phyloP scores from a whole-genome alignment of 2,329 filamentous ascomycete genomes.

The Scortechinia acanthostroma region DNA sequence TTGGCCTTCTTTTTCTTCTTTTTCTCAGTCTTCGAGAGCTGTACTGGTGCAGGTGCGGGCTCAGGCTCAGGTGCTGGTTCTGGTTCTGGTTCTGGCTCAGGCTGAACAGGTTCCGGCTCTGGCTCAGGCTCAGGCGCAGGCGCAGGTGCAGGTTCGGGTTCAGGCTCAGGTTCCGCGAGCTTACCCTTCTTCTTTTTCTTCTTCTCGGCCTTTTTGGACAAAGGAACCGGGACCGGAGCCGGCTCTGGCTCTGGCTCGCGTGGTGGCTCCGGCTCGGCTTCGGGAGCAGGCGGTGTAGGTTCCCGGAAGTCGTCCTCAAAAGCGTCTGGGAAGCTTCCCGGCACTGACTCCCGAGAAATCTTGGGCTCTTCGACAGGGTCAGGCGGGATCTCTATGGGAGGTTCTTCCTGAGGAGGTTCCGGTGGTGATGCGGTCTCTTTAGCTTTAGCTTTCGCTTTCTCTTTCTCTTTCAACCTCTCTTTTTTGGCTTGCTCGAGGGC shows the following conservation, averaged over 20 bases:
- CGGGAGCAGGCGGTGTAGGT: neutral
- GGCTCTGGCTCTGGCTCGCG: neutral
- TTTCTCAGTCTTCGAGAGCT: too few species aligned
- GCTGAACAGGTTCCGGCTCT: conserved; percentile 10
- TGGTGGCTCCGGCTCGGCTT: conserved; percentile 4
- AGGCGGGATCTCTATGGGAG: neutral
- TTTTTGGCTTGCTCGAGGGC: neutral
- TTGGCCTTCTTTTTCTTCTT: neutral
- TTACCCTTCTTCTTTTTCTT: neutral
- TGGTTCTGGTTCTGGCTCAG: conserved; percentile 9
- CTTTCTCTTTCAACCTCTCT: neutral
- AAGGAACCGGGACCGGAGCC: neutral
- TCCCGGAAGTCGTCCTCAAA: conserved; percentile 20
- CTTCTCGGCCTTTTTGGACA: neutral
- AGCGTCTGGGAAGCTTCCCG: conserved; percentile 31
- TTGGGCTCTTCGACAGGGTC: conserved; percentile 8
- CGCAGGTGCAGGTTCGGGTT: conserved; percentile 9
- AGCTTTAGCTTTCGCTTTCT: neutral
- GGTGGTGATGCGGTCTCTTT: neutral
- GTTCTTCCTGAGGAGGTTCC: neutral
- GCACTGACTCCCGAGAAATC: conserved; percentile 12
- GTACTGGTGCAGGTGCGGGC: neutral
- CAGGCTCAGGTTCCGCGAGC: neutral
- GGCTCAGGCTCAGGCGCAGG: conserved; percentile 13
- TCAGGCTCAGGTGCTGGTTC: conserved; percentile 11